Base-by-base conservation (phyloP, 2,329 filamentous ascomycete species). In the Trichoderma brevicompactum region DNA sequence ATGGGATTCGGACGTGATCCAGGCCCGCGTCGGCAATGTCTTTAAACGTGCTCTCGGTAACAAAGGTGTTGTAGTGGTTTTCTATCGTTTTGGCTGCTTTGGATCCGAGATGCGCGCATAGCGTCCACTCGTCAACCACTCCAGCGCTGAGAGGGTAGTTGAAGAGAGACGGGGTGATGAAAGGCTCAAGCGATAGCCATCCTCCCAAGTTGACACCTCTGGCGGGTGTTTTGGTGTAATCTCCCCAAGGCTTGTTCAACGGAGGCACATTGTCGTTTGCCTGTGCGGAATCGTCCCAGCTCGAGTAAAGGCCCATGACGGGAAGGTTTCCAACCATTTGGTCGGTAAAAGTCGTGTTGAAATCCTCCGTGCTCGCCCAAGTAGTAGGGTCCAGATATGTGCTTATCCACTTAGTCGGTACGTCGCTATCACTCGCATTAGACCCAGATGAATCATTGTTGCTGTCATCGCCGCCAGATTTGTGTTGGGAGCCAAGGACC, bases 1-100 rank as follows among this genome's bases (percentile, higher is more conserved):
- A 98, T 0, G 92, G 93, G 62, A 99, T 97, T 63, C 95, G 90
- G n/a, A 99, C 91, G 75, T 99, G 95, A 74, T 99, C 95, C 52
- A 99, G 86, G 0, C 95, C 95, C 1, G 95, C 95, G 44, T 87
- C 89, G 55, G 88, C 87, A 66, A 99, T 97, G 46, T 94, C 90
- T 64, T 83, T 83, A 76, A 98, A 97, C 2, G 92, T 93, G 65
- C 90, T 81, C 74, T 96, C 92, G 0, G 87, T 94, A 49, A 98
- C 88, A 73, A 97, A 99, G 0, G 87, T 87, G 1, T 94, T 89
- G 78, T 99, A 99, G 77, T 99, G 95, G 66, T 91, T 84, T 76
- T 99, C 95, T n/a, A 98, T 79, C 0, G 85, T 90, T 38, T 86
- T 85, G 3, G 89, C 86, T 5, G 86, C 86, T 1, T 82, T 80